Evolutionary conservation across 352 stramenopile genomes (phyloP).

Genomic region (Phytopythium mirpurense): DNA sequence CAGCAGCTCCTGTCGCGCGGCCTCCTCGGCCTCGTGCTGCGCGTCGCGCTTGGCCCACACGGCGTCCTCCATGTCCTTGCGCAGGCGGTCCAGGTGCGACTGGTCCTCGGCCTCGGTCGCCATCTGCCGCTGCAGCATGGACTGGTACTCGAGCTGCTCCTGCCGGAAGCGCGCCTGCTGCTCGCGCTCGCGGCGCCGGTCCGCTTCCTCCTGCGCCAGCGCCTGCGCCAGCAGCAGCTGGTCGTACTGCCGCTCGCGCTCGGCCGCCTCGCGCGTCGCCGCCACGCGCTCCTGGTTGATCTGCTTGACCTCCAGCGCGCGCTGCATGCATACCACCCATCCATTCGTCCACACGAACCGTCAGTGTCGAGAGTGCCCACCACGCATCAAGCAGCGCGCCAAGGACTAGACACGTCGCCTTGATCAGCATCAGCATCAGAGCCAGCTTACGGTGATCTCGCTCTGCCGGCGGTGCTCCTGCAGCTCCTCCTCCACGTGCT

Average conservation of each 20-base stretch:
- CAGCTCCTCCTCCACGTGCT: conserved; percentile 58
- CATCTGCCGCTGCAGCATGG: conserved; percentile 72
- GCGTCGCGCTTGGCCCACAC: conserved; percentile 75
- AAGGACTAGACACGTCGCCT: background rate
- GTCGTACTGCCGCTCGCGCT: conserved; percentile 70
- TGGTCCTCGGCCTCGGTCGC: conserved; percentile 63
- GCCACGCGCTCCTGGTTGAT: conserved; percentile 73
- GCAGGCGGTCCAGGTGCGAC: conserved; percentile 61
- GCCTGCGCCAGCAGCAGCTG: conserved; percentile 48
- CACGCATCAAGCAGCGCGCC: too few relatives aligned
- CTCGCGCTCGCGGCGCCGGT: conserved; percentile 50
- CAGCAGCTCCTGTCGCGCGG: conserved; percentile 62
- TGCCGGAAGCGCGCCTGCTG: conserved; percentile 59
- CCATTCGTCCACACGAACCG: background rate
- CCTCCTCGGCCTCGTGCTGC: conserved; percentile 65
- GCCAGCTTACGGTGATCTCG: conserved; percentile 33
- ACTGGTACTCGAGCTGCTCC: conserved; percentile 73
- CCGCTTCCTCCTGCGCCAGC: conserved; percentile 53
- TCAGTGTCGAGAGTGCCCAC: too few relatives aligned
- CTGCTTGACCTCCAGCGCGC: conserved; percentile 63
- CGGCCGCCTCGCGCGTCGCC: conserved; percentile 24
- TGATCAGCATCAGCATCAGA: background rate
- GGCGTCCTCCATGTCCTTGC: conserved; percentile 75
- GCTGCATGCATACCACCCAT: too few relatives aligned
- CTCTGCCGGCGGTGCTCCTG: conserved; percentile 43